Evolutionary conservation across 2,329 filamentous ascomycete genomes (phyloP).

Genomic region (Emmonsia crescens): DNA sequence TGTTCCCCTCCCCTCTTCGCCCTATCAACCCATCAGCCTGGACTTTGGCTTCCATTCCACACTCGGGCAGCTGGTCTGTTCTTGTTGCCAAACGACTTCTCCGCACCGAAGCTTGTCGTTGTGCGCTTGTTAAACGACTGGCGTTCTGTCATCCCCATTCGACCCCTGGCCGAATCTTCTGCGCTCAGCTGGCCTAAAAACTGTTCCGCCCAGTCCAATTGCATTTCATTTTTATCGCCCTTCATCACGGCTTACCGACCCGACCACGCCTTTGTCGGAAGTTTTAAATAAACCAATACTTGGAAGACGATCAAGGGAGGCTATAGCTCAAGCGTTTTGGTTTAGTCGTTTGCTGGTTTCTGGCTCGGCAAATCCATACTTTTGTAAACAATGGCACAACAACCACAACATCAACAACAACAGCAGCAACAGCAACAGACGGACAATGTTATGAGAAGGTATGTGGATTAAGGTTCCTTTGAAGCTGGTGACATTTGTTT

Average conservation of each 20-base stretch:
- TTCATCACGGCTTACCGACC: background rate
- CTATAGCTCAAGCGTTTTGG: background rate
- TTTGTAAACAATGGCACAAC: constrained; percentile 33
- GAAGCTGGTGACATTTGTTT: background rate
- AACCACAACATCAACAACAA: constrained; percentile 17
- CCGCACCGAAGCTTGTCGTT: background rate
- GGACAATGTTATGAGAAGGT: constrained; percentile 57
- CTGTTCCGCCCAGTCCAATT: background rate
- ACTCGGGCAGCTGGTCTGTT: constrained; percentile 3
- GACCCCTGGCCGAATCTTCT: background rate
- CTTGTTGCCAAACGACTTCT: background rate
- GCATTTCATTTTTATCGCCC: background rate
- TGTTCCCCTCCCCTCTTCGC: background rate
- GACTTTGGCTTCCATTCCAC: background rate
- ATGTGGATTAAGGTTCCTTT: constrained; percentile 23
- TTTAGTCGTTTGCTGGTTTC: constrained; percentile 1
- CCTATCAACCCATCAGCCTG: background rate
- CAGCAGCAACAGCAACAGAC: constrained; percentile 27
- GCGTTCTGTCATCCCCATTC: background rate
- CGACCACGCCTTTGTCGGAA: background rate
- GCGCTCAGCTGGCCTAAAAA: background rate
- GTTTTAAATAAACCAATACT: background rate
- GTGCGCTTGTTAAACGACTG: background rate
- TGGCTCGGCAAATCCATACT: background rate
- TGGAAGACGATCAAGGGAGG: background rate